Conservation (phyloP, 345 rosid species). For the Sonneratia alba region DNA sequence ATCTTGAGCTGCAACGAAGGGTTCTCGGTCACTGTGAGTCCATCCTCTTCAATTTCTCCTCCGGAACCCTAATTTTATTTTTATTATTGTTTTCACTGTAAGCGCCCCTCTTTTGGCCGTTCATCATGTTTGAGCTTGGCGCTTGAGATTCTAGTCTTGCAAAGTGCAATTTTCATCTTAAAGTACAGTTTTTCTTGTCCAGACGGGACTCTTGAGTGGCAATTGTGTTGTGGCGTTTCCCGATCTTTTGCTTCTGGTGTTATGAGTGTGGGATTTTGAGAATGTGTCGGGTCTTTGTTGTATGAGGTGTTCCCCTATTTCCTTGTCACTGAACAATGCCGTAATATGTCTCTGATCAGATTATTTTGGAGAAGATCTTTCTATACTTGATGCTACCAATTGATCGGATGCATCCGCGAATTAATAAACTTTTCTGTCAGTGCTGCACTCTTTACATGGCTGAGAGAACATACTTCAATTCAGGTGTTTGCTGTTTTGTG, state of each 20-base stretch:
- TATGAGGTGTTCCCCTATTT: neutral
- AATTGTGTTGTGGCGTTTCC: conserved; percentile 3
- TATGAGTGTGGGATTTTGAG: neutral
- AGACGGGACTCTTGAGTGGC: neutral
- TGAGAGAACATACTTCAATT: neutral
- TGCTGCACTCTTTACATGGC: neutral
- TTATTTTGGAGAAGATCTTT: neutral
- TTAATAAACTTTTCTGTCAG: neutral
- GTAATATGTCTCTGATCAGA: neutral
- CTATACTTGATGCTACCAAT: neutral
- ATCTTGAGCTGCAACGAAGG: conserved; percentile 4
- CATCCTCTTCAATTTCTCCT: neutral
- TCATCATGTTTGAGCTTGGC: neutral
- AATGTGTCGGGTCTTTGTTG: neutral
- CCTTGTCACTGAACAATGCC: neutral
- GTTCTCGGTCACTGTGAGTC: neutral
- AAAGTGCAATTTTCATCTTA: neutral
- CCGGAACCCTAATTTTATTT: conserved; percentile 5
- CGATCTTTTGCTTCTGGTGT: neutral
- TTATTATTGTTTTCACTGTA: neutral
- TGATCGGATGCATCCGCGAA: neutral
- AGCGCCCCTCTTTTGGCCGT: neutral
- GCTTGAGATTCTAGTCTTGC: neutral
- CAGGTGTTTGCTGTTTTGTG: neutral
- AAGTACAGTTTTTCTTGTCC: neutral